Percentiles rank a stretch among this genome's conserved stretches.
Evolutionary conservation across 2,329 filamentous ascomycete species (phyloP).

Genomic region (Scytalidium lignicola): DNA sequence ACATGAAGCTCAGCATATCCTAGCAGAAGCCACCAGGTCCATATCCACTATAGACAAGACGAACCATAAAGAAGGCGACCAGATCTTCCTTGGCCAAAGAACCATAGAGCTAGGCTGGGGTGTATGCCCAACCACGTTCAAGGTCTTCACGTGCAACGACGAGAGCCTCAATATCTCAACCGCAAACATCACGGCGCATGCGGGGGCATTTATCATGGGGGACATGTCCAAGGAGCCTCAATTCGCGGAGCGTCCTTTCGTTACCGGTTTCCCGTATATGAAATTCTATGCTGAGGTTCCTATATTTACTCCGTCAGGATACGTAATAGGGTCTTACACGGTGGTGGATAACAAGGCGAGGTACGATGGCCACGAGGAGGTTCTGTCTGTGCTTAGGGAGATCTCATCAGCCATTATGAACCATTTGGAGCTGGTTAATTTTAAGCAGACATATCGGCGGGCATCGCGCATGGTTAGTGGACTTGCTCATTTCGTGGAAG

Average conservation of each 20-base stretch:
- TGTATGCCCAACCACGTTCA: conserved; percentile 17
- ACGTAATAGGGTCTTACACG: conserved; percentile 53
- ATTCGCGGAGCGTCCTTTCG: neutral
- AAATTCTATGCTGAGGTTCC: conserved; percentile 17
- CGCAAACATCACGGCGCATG: conserved; percentile 9
- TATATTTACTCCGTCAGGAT: conserved; percentile 14
- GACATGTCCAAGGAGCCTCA: conserved; percentile 1
- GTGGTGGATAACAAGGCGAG: conserved; percentile 53
- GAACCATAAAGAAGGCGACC: conserved; percentile 8
- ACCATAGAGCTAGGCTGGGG: conserved; percentile 13
- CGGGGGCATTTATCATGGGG: neutral
- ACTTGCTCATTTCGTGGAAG: conserved; percentile 47
- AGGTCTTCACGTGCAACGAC: conserved; percentile 14
- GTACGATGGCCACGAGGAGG: conserved; percentile 40
- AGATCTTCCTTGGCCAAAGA: conserved; percentile 14
- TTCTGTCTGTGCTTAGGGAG: conserved; percentile 48
- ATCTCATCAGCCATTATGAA: conserved; percentile 51
- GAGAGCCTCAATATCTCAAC: conserved; percentile 7
- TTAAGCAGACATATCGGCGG: conserved; percentile 42
- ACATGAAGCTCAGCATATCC: conserved; percentile 16
- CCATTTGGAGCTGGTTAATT: conserved; percentile 52
- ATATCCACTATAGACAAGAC: conserved; percentile 12
- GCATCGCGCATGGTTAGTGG: conserved; percentile 48
- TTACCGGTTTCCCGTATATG: conserved; percentile 2
- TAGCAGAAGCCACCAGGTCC: conserved; percentile 17